Evolutionary conservation across 345 rosid species (phyloP).

Genomic region (Orychophragmus violaceus): DNA sequence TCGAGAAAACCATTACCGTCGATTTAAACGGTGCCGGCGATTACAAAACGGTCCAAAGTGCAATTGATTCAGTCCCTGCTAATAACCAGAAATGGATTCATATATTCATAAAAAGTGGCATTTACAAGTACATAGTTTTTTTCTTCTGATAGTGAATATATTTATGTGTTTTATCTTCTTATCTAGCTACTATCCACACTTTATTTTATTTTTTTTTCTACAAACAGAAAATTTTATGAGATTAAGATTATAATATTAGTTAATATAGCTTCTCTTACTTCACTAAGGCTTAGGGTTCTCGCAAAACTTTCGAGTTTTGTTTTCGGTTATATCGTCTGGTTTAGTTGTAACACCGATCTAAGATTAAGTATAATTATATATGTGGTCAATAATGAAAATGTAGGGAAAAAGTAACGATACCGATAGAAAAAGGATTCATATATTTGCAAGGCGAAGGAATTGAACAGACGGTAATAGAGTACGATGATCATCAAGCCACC

Average conservation of each 20-base stretch:
- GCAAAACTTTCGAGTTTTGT: too few relatives aligned
- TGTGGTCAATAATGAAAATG: background rate
- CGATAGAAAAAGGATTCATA: background rate
- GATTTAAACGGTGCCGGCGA: background rate
- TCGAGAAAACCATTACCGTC: conserved; percentile 1
- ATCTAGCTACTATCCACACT: background rate
- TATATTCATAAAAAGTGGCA: background rate
- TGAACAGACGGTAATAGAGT: background rate
- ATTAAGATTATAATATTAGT: background rate
- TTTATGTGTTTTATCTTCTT: background rate
- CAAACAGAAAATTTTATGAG: too few relatives aligned
- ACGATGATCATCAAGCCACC: background rate
- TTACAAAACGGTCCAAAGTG: background rate
- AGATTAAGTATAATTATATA: too few relatives aligned
- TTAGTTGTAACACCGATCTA: too few relatives aligned
- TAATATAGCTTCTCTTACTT: too few relatives aligned
- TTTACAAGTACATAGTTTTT: background rate
- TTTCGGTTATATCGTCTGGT: too few relatives aligned
- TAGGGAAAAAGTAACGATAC: conserved; percentile 1
- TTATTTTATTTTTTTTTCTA: too few relatives aligned
- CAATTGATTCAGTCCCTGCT: background rate
- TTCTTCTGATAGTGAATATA: too few relatives aligned
- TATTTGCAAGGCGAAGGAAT: conserved; percentile 1
- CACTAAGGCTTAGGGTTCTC: too few relatives aligned
- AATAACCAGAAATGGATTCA: background rate